Base-by-base conservation (phyloP, 2,329 filamentous ascomycete species). In the Leptodontidium sp. region DNA sequence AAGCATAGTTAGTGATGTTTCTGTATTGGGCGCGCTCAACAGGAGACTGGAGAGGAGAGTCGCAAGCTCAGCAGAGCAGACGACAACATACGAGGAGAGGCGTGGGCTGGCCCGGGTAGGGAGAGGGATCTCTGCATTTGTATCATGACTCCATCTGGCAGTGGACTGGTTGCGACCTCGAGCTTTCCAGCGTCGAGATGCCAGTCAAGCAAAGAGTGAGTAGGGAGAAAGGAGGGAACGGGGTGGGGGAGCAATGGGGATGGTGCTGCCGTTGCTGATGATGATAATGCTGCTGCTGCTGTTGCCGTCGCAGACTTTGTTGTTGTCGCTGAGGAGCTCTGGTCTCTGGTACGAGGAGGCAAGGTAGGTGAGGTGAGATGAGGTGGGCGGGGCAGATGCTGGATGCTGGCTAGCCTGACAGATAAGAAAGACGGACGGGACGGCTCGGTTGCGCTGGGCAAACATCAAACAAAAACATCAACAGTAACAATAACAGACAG, bases 81-180 rank as follows among this genome's bases (percentile, higher is more conserved):
- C 47, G 55, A 61, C 47, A 65, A 78, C 77, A 61, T 78, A 79
- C 77, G 76, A 74, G 78, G 77, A 71, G 77, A 78, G 65, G 74
- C 73, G 71, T 79, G 77, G 14, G 74, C 74, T 50, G 78, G 77
- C 70, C 77, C 77, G 17, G 77, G 77, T 26, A 78, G 77, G 71
- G 77, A 79, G 68, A 77, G 75, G 68, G 77, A 78, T 71, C 77
- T 76, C 74, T 78, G 77, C 77, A 78, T 78, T 72, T 73, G 70
- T 72, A 77, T 78, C 77, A 79, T 78, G 68, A 67, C 75, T 77
- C 75, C 74, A 79, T 78, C 70, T 77, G 74, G 69, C 63, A 66
- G n/a, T 38, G 43, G 29, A 64, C 67, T 70, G 67, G 65, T 58
- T 73, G 71, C 71, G 63, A 71, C 73, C 72, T 73, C 75, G 73